A percentile compares a stretch with the other conserved stretches of the same genome.
Evolutionary conservation across 179 eudicot species (phyloP).

Genomic region (Amaranthus tricolor): DNA sequence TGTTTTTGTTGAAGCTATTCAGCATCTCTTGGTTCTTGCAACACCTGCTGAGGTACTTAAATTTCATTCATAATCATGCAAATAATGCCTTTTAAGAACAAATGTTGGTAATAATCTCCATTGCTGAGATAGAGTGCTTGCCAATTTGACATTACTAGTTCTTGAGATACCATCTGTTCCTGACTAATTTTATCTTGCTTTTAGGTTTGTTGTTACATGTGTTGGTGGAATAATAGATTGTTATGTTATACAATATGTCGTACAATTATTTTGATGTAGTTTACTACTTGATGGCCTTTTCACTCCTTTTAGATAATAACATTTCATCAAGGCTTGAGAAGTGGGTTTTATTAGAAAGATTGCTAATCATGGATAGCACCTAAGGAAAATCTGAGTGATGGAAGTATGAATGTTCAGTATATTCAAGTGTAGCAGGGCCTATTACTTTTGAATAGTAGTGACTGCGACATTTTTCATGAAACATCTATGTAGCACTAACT

Average conservation of each 20-base stretch:
- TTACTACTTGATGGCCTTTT: too few relatives aligned
- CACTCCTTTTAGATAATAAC: too few relatives aligned
- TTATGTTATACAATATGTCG: too few relatives aligned
- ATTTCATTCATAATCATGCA: constrained; percentile 2
- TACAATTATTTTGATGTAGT: too few relatives aligned
- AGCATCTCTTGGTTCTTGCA: constrained; percentile 79
- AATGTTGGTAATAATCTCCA: neutral
- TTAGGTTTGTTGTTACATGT: neutral
- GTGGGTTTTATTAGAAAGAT: too few relatives aligned
- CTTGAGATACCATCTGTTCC: neutral
- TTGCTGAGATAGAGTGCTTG: neutral
- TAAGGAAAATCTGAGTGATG: neutral
- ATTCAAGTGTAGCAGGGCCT: neutral
- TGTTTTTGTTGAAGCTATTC: constrained; percentile 91
- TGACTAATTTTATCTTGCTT: neutral
- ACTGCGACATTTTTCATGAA: neutral
- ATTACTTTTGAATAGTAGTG: neutral
- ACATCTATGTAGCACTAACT: neutral
- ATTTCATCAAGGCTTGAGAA: too few relatives aligned
- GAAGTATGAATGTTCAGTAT: neutral
- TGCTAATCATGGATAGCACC: too few relatives aligned
- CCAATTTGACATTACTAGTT: neutral
- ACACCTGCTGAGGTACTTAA: constrained; percentile 91
- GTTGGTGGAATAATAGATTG: neutral
- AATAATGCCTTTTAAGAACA: neutral